Evolutionary conservation across 345 rosid species (phyloP).

Genomic region (Lepidium didymum): DNA sequence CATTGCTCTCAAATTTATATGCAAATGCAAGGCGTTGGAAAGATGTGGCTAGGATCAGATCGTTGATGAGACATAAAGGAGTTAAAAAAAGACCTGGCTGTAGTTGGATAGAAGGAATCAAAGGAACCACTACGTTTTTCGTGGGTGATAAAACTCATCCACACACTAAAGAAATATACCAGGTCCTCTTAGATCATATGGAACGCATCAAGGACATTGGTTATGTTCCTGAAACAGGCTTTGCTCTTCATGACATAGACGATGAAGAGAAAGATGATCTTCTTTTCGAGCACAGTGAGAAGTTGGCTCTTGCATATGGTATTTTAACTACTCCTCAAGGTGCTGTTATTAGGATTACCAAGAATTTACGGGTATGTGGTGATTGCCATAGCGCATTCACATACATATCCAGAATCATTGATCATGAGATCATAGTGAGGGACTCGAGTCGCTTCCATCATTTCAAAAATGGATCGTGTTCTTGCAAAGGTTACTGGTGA

Average conservation of each 20-base stretch:
- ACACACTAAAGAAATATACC: constrained; percentile 42
- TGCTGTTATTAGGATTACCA: constrained; percentile 59
- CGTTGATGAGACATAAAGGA: constrained; percentile 61
- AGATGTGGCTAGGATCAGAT: constrained; percentile 68
- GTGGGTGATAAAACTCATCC: constrained; percentile 74
- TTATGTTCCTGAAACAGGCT: constrained; percentile 70
- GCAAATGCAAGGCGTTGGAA: constrained; percentile 82
- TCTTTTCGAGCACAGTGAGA: constrained; percentile 74
- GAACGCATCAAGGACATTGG: constrained; percentile 63
- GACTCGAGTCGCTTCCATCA: constrained; percentile 92
- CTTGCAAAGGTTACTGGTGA: constrained; percentile 83
- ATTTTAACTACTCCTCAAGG: constrained; percentile 52
- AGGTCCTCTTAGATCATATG: constrained; percentile 46
- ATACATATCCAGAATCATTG: constrained; percentile 56
- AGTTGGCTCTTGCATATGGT: constrained; percentile 77
- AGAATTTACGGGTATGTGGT: constrained; percentile 75
- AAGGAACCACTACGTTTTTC: constrained; percentile 65
- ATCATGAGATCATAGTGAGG: constrained; percentile 71
- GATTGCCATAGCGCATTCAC: constrained; percentile 75
- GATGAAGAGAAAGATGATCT: constrained; percentile 86
- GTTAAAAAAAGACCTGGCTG: constrained; percentile 78
- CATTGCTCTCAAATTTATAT: constrained; percentile 71
- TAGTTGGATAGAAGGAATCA: constrained; percentile 80
- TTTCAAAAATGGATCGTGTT: constrained; percentile 72
- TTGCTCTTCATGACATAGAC: constrained; percentile 85